Base-by-base conservation (phyloP, 2,329 filamentous ascomycete genomes). In the Talaromyces sp. region DNA sequence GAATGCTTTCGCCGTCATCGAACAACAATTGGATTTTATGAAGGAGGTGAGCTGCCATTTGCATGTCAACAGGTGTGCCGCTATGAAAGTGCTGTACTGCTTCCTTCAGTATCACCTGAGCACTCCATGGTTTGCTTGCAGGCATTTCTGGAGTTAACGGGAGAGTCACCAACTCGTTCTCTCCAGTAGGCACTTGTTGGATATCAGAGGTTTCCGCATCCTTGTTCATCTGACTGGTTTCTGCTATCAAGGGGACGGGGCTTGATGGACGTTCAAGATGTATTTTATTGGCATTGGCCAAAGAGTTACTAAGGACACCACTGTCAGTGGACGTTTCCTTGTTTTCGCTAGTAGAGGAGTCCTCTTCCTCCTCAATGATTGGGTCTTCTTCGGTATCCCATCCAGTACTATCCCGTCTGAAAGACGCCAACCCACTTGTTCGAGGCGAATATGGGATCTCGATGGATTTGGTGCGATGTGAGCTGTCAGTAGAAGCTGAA, bases 401-500 rank as follows among this genome's bases (percentile, higher is more conserved):
- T 9, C 62, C 65, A 51, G 54, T 43, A 53, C 67, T 67, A n/a
- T 63, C 65, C 17, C 57, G 62, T 50, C 66, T 62, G 11, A 60
- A 59, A 29, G 61, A 29, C 43, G 67, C 65, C 50, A 72, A 67
- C 14, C 69, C 59, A 52, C 65, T 69, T 9, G 67, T 66, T 38
- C 65, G 68, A 32, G 74, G 73, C 12, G 72, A 74, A 46, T 81
- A 80, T 0, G 83, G 85, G 29, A 77, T 79, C 21, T 79, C 80
- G 35, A 82, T 73, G 3, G 83, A 86, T 58, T 79, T 78, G 6
- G 77, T 78, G 57, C 74, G 77, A 57, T 82, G 77, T 6, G 84
- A 87, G 61, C 79, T 79, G 62, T 83, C 82, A 1, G 82, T 82
- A 10, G 84, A 85, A n/a, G 82, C 81, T 43, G 83, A 85, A 63